Evolutionary conservation across 2,329 filamentous ascomycete genomes (phyloP), one percentile per base, ranked within the genome.

Genomic region (Alternaria gaisen): DNA sequence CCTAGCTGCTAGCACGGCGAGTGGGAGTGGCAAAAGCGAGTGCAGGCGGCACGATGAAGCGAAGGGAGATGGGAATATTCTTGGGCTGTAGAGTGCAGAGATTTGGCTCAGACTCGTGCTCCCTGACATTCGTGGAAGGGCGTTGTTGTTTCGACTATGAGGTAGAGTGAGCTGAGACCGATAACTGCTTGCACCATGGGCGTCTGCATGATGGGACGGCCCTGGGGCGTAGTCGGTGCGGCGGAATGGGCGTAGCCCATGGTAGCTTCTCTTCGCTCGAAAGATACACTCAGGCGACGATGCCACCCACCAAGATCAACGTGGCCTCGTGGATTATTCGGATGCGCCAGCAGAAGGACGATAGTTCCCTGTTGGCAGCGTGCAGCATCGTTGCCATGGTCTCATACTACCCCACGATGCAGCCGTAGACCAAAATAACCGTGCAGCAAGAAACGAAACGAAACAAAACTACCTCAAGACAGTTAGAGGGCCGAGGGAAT

Each of bases 371-470:
- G 32, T 36, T 36, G 32, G 32, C 30, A 24, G 46, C 7, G 30
- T 53, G 32, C 48, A 16, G 63, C 61, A 46, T 56, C 61, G 47
- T 26, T 56, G 30, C 26, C 18, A 43, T 47, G 41, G 18, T 26
- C 22, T 34, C 11, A 61, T 60, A 20, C 53, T 47, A 64, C 64
- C 55, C 66, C 63, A 64, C 64, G 58, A 66, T 62, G 65, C 56
- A 65, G 62, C 59, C 66, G 54, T 46, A 58, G 59, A 64, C 72
- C 67, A 72, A 74, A 73, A 73, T 75, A 76, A 72, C 53, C 63
- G 56, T 69, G 60, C 58, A 58, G 54, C 62, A 56, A 38, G 58
- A 66, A 71, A 67, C 61, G 10, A 30, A 30, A 30, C 28, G 60
- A 72, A 72, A 72, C 71, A 53, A 56, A 70, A 66, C 48, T 64